Base-by-base conservation (phyloP, 148 eudicot genomes). In the Cornus controversa region DNA sequence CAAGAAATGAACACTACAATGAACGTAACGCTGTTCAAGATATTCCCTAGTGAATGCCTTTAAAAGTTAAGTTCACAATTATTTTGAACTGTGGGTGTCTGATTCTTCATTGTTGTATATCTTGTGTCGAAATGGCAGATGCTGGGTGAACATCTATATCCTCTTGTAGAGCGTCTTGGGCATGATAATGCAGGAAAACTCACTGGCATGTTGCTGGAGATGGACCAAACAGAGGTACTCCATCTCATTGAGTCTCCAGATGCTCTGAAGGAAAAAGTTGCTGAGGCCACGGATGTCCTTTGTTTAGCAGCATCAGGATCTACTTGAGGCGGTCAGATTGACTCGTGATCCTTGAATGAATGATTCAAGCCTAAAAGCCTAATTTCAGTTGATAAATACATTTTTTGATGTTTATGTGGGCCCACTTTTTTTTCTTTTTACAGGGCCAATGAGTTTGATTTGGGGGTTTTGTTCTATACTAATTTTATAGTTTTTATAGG, bases 171-270 rank as follows among this genome's bases (percentile, higher is more conserved):
- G 25, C 81, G 67, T 31, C 50, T 84, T 4, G 89, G 84, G 75
- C 88, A 4, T 16, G 84, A 84, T 4, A 24, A 81, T 73, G 89
- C 84, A 0, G 85, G 86, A 28, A 88, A 88, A 81, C 85, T 88
- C 10, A 88, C 89, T 0, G 89, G 89, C 1, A 86, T 86, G 89
- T 42, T 89, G 23, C 75, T 89, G 37, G 89, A 86, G 81, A 89
- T 89, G 91, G 91, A 89, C 62, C 89, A 84, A 26, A 79, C 89
- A 0, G 89, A 89, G 82, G 86, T 89, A 20, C 85, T 89, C 15
- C 91, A 86, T 78, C 80, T 89, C 26, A 84, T 89, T 5, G 89
- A 89, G 73, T 76, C 89, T 10, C 89, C 91, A 5, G 89, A 89
- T 54, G 85, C 87, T 26, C 77, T 86, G 71, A 89, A 83, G 82